Percentiles rank a stretch among this genome's conserved stretches.
These are phyloP conservation scores for Didymella pomorum DNA, from an alignment of 2,329 filamentous ascomycete genomes.

Conservation along the genomic window DNA sequence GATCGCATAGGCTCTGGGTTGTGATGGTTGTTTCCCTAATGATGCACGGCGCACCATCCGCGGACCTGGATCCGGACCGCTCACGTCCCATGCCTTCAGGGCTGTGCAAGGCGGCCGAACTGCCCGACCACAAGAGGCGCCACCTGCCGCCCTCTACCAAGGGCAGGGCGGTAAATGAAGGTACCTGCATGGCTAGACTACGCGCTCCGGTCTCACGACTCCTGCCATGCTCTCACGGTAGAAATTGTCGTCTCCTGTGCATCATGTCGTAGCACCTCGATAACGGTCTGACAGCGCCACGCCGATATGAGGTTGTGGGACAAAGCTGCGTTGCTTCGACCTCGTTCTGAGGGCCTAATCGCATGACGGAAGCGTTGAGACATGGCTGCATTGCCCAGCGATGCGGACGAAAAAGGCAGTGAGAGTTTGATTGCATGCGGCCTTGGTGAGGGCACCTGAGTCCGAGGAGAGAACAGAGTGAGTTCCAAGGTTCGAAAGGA, in stretches of 20 bases:
- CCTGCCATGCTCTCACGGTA: constrained; percentile 5
- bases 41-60: not conserved
- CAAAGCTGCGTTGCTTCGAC: constrained; percentile 3
- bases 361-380: not conserved
- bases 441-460: not conserved
- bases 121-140: not conserved
- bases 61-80: not conserved
- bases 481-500: not conserved
- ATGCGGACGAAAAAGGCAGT: not conserved
- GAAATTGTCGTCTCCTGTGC: constrained; percentile 11
- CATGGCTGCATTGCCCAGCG: not conserved
- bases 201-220: constrained; percentile 12
- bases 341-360: not conserved
- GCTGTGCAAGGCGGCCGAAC: constrained; percentile 7
- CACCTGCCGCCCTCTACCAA: constrained; percentile 9
- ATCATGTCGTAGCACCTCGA: constrained; percentile 12
- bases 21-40: constrained; percentile 7
- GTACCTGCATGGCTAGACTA: constrained; percentile 15
- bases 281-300: constrained; percentile 15
- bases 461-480: not conserved
- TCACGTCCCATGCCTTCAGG: not conserved
- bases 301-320: constrained; percentile 8
- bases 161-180: constrained; percentile 13
- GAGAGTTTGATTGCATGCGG: not conserved
- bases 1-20: constrained; percentile 4